These are phyloP conservation scores for Scutellaria baicalensis DNA, from an alignment of 257 asterid species.

Conservation along the genomic window DNA sequence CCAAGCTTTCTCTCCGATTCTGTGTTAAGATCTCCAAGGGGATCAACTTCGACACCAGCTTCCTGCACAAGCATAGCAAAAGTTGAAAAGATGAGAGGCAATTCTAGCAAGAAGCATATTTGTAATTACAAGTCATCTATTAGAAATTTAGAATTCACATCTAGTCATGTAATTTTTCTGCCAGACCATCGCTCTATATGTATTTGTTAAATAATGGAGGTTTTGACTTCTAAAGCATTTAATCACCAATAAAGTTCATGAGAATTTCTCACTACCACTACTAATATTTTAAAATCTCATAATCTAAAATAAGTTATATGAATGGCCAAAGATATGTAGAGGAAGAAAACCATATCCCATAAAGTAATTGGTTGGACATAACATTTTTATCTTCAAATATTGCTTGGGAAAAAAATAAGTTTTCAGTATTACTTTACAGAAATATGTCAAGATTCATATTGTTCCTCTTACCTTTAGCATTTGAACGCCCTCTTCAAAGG, in stretches of 20 bases:
- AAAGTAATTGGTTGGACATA: neutral
- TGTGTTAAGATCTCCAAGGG: constrained; percentile 85
- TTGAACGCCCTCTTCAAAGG: constrained; percentile 85
- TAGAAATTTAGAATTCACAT: neutral
- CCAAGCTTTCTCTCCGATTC: constrained; percentile 86
- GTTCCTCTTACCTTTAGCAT: constrained; percentile 64
- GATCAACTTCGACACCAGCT: constrained; percentile 84
- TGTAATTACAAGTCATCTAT: neutral
- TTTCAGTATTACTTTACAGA: neutral
- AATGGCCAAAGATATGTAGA: neutral
- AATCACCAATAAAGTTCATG: neutral
- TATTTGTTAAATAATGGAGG: neutral
- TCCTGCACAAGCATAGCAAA: constrained; percentile 38
- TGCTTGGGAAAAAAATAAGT: neutral
- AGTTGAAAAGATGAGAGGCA: neutral
- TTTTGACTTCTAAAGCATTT: neutral
- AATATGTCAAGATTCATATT: neutral
- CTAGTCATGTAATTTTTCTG: too few relatives aligned
- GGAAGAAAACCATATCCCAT: neutral
- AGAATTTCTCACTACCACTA: neutral
- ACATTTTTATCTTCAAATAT: neutral
- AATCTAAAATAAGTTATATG: neutral
- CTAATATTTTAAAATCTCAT: neutral
- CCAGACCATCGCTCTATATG: neutral
- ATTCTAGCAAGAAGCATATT: neutral